Evolutionary conservation across 2,329 filamentous ascomycete species (phyloP).

Genomic region (Bipolaris bicolor): DNA sequence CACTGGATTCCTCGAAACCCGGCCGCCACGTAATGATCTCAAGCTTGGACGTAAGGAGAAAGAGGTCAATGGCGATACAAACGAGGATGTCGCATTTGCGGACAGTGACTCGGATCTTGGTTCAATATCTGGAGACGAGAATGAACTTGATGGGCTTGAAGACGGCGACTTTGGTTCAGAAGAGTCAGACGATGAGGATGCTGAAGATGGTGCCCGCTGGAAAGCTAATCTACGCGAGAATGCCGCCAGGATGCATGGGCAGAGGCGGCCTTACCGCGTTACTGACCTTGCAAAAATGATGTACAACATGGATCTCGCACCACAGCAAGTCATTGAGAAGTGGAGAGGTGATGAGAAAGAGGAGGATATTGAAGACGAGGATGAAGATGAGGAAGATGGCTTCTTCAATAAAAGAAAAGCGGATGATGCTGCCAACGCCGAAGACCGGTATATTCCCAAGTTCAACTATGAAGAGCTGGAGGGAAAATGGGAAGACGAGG

Average conservation of each 20-base stretch:
- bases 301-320: slow-evolving; percentile 81
- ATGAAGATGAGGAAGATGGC: slow-evolving; percentile 68
- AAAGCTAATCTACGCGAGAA: slow-evolving; percentile 84
- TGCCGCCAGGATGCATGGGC: slow-evolving; percentile 73
- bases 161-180: slow-evolving; percentile 61
- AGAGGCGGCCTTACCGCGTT: slow-evolving; percentile 74
- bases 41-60: slow-evolving; percentile 39
- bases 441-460: slow-evolving; percentile 78
- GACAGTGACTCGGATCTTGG: slow-evolving; percentile 97
- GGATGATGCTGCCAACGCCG: slow-evolving; percentile 58
- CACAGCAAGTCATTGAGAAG: slow-evolving; percentile 74
- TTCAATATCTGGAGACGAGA: slow-evolving; percentile 71
- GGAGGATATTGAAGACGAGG: slow-evolving; percentile 60
- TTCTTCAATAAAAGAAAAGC: slow-evolving; percentile 65
- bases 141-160: slow-evolving; percentile 36
- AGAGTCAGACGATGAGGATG: slow-evolving; percentile 61
- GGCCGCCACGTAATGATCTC: slow-evolving; percentile 48
- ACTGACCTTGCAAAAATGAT: slow-evolving; percentile 84
- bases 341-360: slow-evolving; percentile 75
- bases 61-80: slow-evolving; percentile 32
- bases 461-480: slow-evolving; percentile 83
- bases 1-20: slow-evolving; percentile 49
- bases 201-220: slow-evolving; percentile 81
- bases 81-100: slow-evolving; percentile 84
- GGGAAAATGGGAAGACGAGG: slow-evolving; percentile 81